phyloP scores from a whole-genome alignment of 495 filamentous ascomycete species.

The Penicillium cosmopolitanum region DNA sequence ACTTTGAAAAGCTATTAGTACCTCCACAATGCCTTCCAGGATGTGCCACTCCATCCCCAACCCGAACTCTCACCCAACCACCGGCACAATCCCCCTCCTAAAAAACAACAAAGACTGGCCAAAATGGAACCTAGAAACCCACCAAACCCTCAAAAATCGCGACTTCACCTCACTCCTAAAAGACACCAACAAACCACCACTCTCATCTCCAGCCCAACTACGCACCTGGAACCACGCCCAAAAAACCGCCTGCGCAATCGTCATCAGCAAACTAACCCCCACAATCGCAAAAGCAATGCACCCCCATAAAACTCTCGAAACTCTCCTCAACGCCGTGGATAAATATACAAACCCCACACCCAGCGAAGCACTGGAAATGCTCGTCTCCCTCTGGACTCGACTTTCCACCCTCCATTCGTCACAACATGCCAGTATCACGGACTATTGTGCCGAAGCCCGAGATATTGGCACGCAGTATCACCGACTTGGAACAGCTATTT shows the following conservation, averaged over 20 bases:
- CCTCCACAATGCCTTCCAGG: neutral
- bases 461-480: neutral
- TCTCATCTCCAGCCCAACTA: neutral
- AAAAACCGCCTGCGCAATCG: conserved; percentile 1
- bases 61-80: too few relatives aligned
- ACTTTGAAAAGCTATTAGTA: too few relatives aligned
- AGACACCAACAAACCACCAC: neutral
- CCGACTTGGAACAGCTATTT: neutral
- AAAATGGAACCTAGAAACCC: neutral
- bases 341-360: neutral
- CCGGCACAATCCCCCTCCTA: neutral
- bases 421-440: neutral
- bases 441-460: neutral
- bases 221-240: neutral
- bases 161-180: neutral
- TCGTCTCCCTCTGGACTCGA: neutral
- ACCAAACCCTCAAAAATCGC: neutral
- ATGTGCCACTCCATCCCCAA: neutral
- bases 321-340: neutral
- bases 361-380: neutral
- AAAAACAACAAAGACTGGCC: conserved; percentile 3
- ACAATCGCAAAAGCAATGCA: neutral
- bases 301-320: neutral
- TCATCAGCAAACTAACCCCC: neutral
- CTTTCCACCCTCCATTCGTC: neutral